A percentile compares a stretch with the other conserved stretches of the same genome.
These are phyloP conservation scores for Rhynchosporium secalis DNA, from an alignment of 2,329 filamentous ascomycete genomes.

Conservation along the genomic window DNA sequence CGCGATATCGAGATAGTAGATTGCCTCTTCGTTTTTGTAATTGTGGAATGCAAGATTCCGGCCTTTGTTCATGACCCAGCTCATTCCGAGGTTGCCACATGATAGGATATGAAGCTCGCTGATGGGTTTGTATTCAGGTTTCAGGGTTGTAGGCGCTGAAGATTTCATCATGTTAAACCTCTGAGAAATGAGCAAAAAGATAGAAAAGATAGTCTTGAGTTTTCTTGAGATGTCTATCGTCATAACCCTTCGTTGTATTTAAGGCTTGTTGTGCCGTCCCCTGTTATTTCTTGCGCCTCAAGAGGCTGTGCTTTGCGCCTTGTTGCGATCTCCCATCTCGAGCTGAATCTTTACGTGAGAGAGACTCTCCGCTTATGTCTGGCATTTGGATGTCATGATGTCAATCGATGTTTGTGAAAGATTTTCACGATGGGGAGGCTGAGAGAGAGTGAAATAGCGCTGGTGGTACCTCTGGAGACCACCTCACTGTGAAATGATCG, in stretches of 20 bases:
- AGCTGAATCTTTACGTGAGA: neutral
- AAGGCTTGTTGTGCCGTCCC: neutral
- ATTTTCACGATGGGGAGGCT: too few species aligned
- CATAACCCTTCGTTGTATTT: neutral
- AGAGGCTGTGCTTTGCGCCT: neutral
- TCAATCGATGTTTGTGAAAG: neutral
- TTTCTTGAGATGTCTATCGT: neutral
- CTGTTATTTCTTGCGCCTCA: neutral
- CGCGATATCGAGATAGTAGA: constrained; percentile 3
- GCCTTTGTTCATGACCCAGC: constrained; percentile 1
- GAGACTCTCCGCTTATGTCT: too few species aligned
- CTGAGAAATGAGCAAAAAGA: neutral
- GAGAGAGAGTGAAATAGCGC: too few species aligned
- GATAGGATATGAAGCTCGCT: constrained; percentile 11
- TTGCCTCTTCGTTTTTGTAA: constrained; percentile 7
- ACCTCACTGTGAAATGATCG: too few species aligned
- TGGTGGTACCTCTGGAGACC: too few species aligned
- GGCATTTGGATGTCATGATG: neutral
- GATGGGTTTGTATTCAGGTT: neutral
- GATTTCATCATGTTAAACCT: neutral
- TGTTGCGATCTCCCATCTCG: too few species aligned
- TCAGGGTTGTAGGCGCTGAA: neutral
- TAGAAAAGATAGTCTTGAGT: neutral
- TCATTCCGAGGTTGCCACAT: neutral
- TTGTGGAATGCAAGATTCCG: constrained; percentile 2